Evolutionary conservation across 306 rosid species (phyloP).

Genomic region (Prunus kanzakura): DNA sequence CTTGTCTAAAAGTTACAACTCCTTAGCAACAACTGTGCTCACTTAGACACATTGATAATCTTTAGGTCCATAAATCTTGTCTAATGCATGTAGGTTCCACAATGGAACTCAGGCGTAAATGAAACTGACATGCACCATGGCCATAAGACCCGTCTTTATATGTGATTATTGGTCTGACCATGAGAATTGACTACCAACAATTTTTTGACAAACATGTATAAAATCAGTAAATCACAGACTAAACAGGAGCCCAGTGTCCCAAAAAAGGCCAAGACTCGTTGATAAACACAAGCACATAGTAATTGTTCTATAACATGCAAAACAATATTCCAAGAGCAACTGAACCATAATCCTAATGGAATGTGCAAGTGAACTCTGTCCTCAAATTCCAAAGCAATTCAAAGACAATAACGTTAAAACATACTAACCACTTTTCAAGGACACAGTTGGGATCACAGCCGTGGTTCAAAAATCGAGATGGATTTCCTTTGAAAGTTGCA

Average conservation of each 20-base stretch:
- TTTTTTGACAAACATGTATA: not conserved
- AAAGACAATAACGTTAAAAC: not conserved
- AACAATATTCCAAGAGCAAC: not conserved
- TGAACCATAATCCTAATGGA: not conserved
- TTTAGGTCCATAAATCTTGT: constrained; percentile 1
- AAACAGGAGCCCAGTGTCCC: not conserved
- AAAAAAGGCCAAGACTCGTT: not conserved
- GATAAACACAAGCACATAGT: not conserved
- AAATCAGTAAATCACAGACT: not conserved
- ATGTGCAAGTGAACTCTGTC: not conserved
- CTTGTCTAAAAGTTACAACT: not conserved
- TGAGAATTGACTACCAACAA: not conserved
- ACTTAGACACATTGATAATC: not conserved
- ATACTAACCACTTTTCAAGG: constrained; percentile 87
- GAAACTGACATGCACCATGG: not conserved
- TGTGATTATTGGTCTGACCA: not conserved
- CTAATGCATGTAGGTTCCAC: not conserved
- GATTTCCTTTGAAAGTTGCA: constrained; percentile 91
- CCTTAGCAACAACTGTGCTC: not conserved
- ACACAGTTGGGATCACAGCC: constrained; percentile 90
- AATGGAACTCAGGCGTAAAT: not conserved
- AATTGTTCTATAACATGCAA: not conserved
- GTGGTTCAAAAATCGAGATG: constrained; percentile 84
- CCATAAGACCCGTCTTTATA: not conserved
- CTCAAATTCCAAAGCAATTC: not conserved